A percentile compares a stretch with the other conserved stretches of the same genome.
These are phyloP conservation scores for Tulasnella sp. DNA, from an alignment of 768 basidiomycete genomes.

Conservation along the genomic window DNA sequence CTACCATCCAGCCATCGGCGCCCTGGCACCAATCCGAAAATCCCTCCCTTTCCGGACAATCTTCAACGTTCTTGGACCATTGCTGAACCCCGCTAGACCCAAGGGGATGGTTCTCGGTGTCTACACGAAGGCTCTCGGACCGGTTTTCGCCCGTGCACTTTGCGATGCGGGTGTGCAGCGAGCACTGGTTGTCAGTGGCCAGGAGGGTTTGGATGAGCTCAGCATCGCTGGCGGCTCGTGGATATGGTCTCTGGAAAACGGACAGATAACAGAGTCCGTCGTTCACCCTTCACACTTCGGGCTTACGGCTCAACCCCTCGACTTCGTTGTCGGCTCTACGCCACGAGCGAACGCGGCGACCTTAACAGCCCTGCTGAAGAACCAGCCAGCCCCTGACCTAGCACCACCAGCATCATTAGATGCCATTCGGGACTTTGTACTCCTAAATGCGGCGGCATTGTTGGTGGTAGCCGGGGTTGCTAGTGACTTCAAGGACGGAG, in stretches of 20 bases:
- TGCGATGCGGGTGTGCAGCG: conserved; percentile 62
- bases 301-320: conserved; percentile 54
- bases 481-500: conserved; percentile 55
- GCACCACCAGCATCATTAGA: conserved; percentile 27
- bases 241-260: conserved; percentile 55
- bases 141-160: conserved; percentile 47
- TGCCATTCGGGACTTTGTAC: conserved; percentile 73
- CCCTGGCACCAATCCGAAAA: conserved; percentile 74
- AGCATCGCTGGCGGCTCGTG: conserved; percentile 84
- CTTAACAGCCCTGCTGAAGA: conserved; percentile 51
- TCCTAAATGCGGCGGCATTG: conserved; percentile 83
- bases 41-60: conserved; percentile 88
- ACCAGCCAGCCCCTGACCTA: conserved; percentile 27
- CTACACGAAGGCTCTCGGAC: conserved; percentile 67
- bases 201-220: conserved; percentile 88
- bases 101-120: conserved; percentile 87
- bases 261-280: conserved; percentile 42
- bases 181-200: conserved; percentile 88
- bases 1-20: conserved; percentile 79
- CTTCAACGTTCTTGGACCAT: conserved; percentile 90
- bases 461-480: conserved; percentile 76
- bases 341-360: conserved; percentile 72
- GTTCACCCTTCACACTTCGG: conserved; percentile 68
- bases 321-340: conserved; percentile 56
- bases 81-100: conserved; percentile 84